Evolutionary conservation across 108 stramenopile genomes (phyloP), one percentile per base, ranked within the genome.

Genomic region (Asterionellopsis glacialis): DNA sequence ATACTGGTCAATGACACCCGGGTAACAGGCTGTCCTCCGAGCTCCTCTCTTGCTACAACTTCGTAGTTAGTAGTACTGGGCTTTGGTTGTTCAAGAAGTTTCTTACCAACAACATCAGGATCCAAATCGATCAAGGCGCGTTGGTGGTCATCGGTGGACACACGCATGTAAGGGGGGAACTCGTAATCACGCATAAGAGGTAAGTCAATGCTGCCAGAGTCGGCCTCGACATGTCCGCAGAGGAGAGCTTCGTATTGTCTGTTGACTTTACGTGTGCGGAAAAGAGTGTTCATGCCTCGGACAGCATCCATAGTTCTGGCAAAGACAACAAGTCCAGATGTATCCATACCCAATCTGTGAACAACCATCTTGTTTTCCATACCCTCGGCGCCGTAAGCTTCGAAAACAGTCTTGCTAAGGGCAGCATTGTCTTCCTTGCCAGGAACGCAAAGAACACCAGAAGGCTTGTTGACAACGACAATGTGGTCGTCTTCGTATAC

Each of bases 321-420:
- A 57, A 89, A 81, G 7, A 88, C 82, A 40, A 92, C 73, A 51
- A 93, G 73, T 1, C 91, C 91, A n/a, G 83, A 84, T 27, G 84
- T 87, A 55, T 93, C 87, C 83, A 93, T 85, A 11, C 83, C 87
- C 68, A 93, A 62, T 63, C 91, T 69, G 66, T 93, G 91, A 11
- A 87, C 84, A 18, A 93, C 85, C 91, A 93, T 93, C 67, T 78
- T 84, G 70, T 93, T 84, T 50, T 75, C 79, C 28, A 73, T 68
- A 19, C 77, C 77, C 44, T 84, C 78, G 23, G 61, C 77, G 9
- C 80, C 81, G 59, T 51, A 74, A 21, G 58, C 52, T 9, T 88
- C 90, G 69, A 72, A 87, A 3, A 89, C 88, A 41, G 79, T 63
- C 44, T 81, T 64, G 16, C 81, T 77, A 5, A 93, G 64, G 53